Evolutionary conservation across 2,329 filamentous ascomycete species (phyloP).

Genomic region (Nectriaceae sp.): DNA sequence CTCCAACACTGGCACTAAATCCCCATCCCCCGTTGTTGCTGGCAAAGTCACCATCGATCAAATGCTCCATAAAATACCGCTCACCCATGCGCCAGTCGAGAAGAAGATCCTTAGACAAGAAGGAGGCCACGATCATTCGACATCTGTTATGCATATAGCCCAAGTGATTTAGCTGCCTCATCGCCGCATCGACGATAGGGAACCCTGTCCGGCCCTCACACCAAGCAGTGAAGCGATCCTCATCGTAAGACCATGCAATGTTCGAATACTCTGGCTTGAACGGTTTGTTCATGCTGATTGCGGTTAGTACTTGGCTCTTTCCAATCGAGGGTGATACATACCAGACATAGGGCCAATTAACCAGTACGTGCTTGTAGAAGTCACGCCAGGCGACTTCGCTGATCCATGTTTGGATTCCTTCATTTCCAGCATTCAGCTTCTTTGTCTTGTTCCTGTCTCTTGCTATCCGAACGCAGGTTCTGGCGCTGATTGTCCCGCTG

Average conservation of each 20-base stretch:
- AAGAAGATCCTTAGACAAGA: conserved; percentile 77
- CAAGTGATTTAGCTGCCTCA: conserved; percentile 70
- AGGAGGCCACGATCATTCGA: conserved; percentile 82
- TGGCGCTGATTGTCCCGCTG: conserved; percentile 66
- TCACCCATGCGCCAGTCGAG: conserved; percentile 85
- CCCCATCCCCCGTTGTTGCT: conserved; percentile 71
- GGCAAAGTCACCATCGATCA: conserved; percentile 79
- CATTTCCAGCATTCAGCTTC: conserved; percentile 65
- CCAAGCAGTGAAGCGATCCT: conserved; percentile 72
- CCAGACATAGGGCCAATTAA: conserved; percentile 83
- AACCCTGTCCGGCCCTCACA: conserved; percentile 73
- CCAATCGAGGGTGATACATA: conserved; percentile 36
- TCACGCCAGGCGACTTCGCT: conserved; percentile 84
- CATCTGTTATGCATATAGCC: conserved; percentile 86
- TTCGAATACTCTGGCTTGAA: conserved; percentile 83
- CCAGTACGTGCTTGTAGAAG: conserved; percentile 85
- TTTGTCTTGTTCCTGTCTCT: conserved; percentile 62
- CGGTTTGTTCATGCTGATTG: conserved; percentile 56
- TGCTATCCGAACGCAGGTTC: conserved; percentile 67
- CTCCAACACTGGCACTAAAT: conserved; percentile 64
- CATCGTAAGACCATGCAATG: conserved; percentile 78
- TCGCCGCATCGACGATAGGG: conserved; percentile 83
- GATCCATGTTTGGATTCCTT: conserved; percentile 74
- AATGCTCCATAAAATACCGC: conserved; percentile 77
- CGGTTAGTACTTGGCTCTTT: not conserved